Evolutionary conservation across 306 rosid genomes (phyloP), one percentile per base, ranked within the genome.

Genomic region (Cyamopsis tetragonoloba): DNA sequence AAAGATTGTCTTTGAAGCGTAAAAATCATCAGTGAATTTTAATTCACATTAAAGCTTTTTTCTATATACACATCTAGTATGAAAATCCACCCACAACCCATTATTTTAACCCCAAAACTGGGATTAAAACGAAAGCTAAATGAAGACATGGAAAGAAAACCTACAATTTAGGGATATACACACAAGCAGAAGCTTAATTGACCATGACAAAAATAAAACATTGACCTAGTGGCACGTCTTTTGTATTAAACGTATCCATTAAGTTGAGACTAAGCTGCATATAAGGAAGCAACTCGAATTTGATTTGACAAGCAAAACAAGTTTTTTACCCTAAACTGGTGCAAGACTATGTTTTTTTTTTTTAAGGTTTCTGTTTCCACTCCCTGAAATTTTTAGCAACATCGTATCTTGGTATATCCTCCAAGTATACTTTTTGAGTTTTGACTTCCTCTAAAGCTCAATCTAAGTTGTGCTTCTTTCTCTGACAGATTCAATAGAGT

Each of bases 281-380:
- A n/a, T 70, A 59, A 38, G 55, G 43, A 66, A 66, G 70, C 74
- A 19, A 59, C 39, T n/a, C 31, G 2, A 58, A 68, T 64, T 59
- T 48, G 2, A 51, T 62, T 26, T 30, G 17, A 66, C 79, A 60
- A 79, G 68, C 50, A 61, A 68, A 49, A 51, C 48, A 13, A 44
- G 14, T 67, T 13, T 50, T 9, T 72, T 50, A 49, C 38, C 27
- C 1, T 57, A 24, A n/a, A 58, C 66, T 58, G 23, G 14, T 64
- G 31, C 61, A 30, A 48, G 7, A 19, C 27, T 26, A 13, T 4
- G 13, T 2, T 22, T 11, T 48, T n/a, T 2, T 22, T 11, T 48
- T 31, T 17, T 34, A 53, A 78, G 58, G 13, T 59, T 66, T 14
- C 3, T 41, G 6, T 74, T 49, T 55, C 3, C 48, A 38, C 39